A percentile compares a stretch with the other conserved stretches of the same genome.
phyloP scores from a whole-genome alignment of 1,284 basidiomycete genomes.

The Phylloboletellus chloephorus region DNA sequence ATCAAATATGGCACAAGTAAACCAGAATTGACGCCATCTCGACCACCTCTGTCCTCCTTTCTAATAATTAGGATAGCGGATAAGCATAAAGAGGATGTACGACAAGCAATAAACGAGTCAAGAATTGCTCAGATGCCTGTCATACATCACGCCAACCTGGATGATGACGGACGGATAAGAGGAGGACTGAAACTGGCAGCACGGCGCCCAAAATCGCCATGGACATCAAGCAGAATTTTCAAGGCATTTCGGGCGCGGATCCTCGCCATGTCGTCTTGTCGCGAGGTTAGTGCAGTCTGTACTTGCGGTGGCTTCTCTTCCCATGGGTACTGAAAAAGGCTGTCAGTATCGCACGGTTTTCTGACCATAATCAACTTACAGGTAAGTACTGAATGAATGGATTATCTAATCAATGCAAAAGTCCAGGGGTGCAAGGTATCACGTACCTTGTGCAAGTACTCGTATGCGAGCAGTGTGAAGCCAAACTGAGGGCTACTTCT shows the following conservation, averaged over 20 bases:
- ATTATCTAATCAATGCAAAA: neutral
- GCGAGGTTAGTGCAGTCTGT: constrained; percentile 65
- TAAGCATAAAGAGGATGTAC: constrained; percentile 11
- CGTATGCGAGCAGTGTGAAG: constrained; percentile 88
- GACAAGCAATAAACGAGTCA: neutral
- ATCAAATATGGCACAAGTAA: constrained; percentile 1
- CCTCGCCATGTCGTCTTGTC: constrained; percentile 78
- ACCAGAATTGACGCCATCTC: constrained; percentile 2
- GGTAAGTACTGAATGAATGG: constrained; percentile 52
- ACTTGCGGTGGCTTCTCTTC: constrained; percentile 57
- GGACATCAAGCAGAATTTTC: constrained; percentile 79
- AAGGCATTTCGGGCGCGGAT: constrained; percentile 92
- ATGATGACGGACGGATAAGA: constrained; percentile 33
- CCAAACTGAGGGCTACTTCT: constrained; percentile 88
- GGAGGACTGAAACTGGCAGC: constrained; percentile 34
- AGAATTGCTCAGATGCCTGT: neutral
- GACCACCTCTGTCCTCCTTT: constrained; percentile 11
- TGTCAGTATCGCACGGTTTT: constrained; percentile 8
- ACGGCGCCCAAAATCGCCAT: constrained; percentile 73
- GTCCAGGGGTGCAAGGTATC: neutral
- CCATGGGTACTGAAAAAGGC: constrained; percentile 63
- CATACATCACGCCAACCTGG: constrained; percentile 28
- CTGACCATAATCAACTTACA: constrained; percentile 41
- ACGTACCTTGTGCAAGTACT: constrained; percentile 68
- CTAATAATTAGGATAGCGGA: constrained; percentile 19